Conservation (phyloP, 768 basidiomycete genomes). For the Trametes villosa region DNA sequence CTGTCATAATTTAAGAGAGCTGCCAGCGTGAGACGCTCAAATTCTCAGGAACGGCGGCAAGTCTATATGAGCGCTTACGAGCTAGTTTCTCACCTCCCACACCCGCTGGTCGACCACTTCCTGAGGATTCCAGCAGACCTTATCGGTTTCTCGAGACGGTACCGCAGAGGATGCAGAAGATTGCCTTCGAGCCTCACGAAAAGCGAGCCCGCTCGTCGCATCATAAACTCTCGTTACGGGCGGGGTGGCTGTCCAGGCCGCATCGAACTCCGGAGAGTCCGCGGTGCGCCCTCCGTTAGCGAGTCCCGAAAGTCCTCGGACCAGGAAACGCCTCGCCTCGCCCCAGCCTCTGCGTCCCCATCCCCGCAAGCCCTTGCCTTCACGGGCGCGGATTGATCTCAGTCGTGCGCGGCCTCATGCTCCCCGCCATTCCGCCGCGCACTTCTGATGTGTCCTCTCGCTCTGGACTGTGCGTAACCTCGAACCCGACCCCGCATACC, state of each 20-base stretch:
- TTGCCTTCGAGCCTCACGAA: background rate
- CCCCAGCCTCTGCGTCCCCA: conserved; percentile 8
- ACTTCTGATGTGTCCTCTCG: conserved; percentile 12
- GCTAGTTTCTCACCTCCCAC: too few species aligned
- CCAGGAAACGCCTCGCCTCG: conserved; percentile 4
- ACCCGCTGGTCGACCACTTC: too few species aligned
- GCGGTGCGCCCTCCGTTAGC: conserved; percentile 11
- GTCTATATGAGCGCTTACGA: too few species aligned
- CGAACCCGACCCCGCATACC: background rate
- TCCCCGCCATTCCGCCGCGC: conserved; percentile 4
- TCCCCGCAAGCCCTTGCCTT: background rate
- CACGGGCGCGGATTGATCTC: background rate
- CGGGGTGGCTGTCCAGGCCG: background rate
- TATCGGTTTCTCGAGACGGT: too few species aligned
- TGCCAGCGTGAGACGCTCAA: too few species aligned
- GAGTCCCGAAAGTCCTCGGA: conserved; percentile 24
- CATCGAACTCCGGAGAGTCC: conserved; percentile 15
- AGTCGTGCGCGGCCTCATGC: background rate
- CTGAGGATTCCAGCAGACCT: too few species aligned
- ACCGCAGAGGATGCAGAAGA: background rate
- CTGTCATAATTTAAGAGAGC: too few species aligned
- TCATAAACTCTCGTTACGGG: background rate
- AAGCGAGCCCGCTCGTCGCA: background rate
- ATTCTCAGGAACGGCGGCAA: too few species aligned
- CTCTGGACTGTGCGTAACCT: background rate